A percentile compares a stretch with the other conserved stretches of the same genome.
phyloP scores from a whole-genome alignment of 108 stramenopile genomes.

The Cyclotella sp. region DNA sequence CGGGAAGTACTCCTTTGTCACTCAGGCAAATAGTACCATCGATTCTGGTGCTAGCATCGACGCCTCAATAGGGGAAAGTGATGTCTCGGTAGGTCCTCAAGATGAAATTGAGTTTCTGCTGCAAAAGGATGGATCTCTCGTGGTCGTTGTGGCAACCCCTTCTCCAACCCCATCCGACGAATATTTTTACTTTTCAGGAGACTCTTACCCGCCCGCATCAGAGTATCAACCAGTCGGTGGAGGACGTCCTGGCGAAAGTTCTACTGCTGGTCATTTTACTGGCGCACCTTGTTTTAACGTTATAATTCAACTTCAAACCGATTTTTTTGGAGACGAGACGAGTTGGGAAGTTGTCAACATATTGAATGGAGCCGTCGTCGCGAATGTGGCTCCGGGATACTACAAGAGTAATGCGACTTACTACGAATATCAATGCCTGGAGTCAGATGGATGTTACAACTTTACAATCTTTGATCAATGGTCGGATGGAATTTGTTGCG shows the following conservation, averaged over 20 bases:
- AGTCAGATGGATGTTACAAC: constrained; percentile 6
- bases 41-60: constrained; percentile 7
- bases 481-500: constrained; percentile 14
- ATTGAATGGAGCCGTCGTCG: not conserved
- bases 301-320: constrained; percentile 4
- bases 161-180: not conserved
- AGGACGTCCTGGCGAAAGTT: not conserved
- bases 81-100: not conserved
- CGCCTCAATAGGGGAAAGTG: not conserved
- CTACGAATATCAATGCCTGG: constrained; percentile 5
- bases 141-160: not conserved
- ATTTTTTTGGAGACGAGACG: constrained; percentile 6
- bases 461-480: constrained; percentile 13
- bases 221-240: not conserved
- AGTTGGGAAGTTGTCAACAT: constrained; percentile 12
- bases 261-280: not conserved
- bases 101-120: not conserved
- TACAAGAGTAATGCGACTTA: constrained; percentile 3
- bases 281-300: not conserved
- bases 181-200: not conserved
- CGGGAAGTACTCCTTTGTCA: constrained; percentile 7
- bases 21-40: not conserved
- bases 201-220: not conserved
- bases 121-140: not conserved
- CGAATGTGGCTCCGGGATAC: not conserved